These are phyloP conservation scores for Cytospora piceae DNA, from an alignment of 2,329 filamentous ascomycete genomes.

Conservation along the genomic window DNA sequence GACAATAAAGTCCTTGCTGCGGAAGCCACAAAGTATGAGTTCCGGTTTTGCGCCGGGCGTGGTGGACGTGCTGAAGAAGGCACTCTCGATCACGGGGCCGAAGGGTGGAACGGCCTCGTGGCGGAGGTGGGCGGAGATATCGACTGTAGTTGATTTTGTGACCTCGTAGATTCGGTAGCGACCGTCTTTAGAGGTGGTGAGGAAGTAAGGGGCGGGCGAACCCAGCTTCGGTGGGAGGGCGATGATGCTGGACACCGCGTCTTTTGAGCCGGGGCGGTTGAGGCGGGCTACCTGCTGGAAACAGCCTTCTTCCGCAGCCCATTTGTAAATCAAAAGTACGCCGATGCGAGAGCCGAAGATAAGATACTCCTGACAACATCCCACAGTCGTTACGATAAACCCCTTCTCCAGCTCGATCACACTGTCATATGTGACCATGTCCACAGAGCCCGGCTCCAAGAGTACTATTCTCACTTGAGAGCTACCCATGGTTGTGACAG, in stretches of 20 bases:
- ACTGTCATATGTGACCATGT: constrained; percentile 36
- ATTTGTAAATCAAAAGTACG: constrained; percentile 46
- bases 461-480: constrained; percentile 49
- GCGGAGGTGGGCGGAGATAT: constrained; percentile 50
- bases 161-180: constrained; percentile 68
- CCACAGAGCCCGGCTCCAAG: constrained; percentile 40
- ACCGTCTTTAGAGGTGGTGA: constrained; percentile 79
- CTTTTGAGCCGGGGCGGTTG: constrained; percentile 47
- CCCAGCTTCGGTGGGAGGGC: constrained; percentile 44
- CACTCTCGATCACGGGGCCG: constrained; percentile 75
- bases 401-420: constrained; percentile 47
- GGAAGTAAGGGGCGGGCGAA: constrained; percentile 50
- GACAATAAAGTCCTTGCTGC: constrained; percentile 75
- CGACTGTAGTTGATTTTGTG: constrained; percentile 30
- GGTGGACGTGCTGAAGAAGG: constrained; percentile 56
- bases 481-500: constrained; percentile 53
- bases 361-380: constrained; percentile 46
- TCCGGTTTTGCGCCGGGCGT: constrained; percentile 45
- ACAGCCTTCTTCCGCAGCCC: constrained; percentile 30
- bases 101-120: constrained; percentile 74
- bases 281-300: constrained; percentile 41
- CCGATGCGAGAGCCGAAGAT: constrained; percentile 60
- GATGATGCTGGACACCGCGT: constrained; percentile 72
- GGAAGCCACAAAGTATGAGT: constrained; percentile 80
- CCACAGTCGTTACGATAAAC: constrained; percentile 55